Evolutionary conservation across 2,329 filamentous ascomycete species (phyloP).

Genomic region (Penicillium sp.): DNA sequence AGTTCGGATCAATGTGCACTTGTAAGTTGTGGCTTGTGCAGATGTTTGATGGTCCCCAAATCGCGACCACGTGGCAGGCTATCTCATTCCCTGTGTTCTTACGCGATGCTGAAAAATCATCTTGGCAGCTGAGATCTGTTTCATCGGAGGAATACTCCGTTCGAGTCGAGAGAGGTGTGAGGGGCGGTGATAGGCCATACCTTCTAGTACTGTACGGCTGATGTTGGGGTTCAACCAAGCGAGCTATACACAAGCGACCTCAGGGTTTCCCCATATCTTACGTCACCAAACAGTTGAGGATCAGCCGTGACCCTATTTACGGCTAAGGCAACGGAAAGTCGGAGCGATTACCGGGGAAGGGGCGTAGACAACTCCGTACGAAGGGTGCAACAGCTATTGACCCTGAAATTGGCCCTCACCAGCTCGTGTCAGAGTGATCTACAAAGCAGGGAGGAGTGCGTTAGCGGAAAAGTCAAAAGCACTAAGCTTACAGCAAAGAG

Average conservation of each 20-base stretch:
- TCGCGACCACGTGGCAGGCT: background rate
- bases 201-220: too few species aligned
- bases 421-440: constrained; percentile 6
- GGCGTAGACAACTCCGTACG: background rate
- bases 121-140: background rate
- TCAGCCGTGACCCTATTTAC: background rate
- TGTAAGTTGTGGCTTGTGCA: too few species aligned
- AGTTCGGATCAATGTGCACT: too few species aligned
- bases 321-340: too few species aligned
- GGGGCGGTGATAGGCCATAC: background rate
- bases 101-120: background rate
- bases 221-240: background rate
- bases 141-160: background rate
- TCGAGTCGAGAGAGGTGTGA: background rate
- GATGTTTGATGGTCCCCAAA: background rate
- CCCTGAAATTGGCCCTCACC: background rate
- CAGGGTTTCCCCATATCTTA: background rate
- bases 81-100: too few species aligned
- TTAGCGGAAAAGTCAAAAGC: background rate
- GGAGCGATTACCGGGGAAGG: too few species aligned
- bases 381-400: background rate
- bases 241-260: background rate
- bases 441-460: background rate
- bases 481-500: background rate
- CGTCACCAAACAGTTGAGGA: constrained; percentile 4